These are phyloP conservation scores for Barnettozyma sp. DNA, from an alignment of 805 yeast species.

Conservation along the genomic window DNA sequence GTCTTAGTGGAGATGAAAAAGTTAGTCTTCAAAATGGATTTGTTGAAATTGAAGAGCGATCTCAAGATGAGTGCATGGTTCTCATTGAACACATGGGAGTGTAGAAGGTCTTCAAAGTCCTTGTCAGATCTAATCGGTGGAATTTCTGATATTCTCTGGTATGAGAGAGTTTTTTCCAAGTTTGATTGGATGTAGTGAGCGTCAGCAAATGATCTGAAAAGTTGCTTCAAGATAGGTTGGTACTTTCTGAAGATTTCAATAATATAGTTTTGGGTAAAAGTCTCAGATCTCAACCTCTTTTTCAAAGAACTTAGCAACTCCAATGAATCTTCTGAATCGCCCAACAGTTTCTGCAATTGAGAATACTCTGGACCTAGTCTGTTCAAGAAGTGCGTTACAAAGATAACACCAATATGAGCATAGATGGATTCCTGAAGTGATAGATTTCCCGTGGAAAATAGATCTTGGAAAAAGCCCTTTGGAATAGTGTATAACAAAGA, in stretches of 20 bases:
- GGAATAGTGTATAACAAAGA: constrained; percentile 90
- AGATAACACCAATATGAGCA: constrained; percentile 88
- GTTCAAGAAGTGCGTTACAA: constrained; percentile 91
- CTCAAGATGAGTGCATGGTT: constrained; percentile 73
- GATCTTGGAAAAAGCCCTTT: constrained; percentile 67
- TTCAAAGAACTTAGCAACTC: constrained; percentile 77
- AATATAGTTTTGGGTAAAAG: constrained; percentile 82
- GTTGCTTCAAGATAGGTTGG: constrained; percentile 64
- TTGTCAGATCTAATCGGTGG: constrained; percentile 66
- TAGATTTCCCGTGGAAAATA: constrained; percentile 67
- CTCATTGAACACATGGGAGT: constrained; percentile 64
- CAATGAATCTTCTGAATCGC: constrained; percentile 47
- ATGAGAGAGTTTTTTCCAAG: constrained; percentile 73
- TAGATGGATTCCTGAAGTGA: constrained; percentile 92
- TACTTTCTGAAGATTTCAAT: constrained; percentile 67
- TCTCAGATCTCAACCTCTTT: constrained; percentile 86
- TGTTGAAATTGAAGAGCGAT: constrained; percentile 79
- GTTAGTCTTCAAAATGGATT: constrained; percentile 84
- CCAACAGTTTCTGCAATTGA: constrained; percentile 54
- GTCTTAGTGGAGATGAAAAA: constrained; percentile 91
- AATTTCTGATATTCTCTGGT: constrained; percentile 76
- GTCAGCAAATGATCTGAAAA: constrained; percentile 89
- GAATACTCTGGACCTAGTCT: constrained; percentile 87
- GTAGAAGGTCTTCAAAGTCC: constrained; percentile 65
- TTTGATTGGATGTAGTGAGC: constrained; percentile 70